Evolutionary conservation across 331 rosid genomes (phyloP), one percentile per base, ranked within the genome.

Genomic region (Cucumis variabilis): DNA sequence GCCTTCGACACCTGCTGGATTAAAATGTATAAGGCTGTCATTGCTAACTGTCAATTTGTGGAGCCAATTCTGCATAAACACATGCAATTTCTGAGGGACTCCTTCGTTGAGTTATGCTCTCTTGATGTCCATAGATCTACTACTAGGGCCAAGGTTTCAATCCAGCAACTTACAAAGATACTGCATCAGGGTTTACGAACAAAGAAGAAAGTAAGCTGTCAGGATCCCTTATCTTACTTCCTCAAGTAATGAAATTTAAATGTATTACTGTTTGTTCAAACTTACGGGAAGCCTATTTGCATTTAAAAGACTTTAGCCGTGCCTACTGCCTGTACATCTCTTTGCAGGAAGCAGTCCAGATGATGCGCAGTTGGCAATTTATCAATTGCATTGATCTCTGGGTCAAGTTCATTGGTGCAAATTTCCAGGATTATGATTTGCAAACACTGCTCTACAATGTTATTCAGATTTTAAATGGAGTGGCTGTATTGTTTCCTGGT

Each of bases 371-470:
- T 87, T 94, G 96, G 98, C 96, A 92, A 89, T 93, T 92, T 86
- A 88, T 91, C 24, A 94, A 90, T 90, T 95, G 98, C 91, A 87
- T 97, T 69, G 99, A 95, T 90, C 90, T 97, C 55, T 97, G 98
- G 98, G 98, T 94, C 78, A 78, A 80, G 75, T 94, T 93, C 90
- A 87, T 92, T 89, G 91, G 94, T 70, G 91, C 88, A 50, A 92
- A 94, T 85, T 74, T 91, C 86, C 88, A 37, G 15, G 98, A 94
- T 73, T 89, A 89, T 90, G 96, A 95, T 93, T 95, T 97, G 84
- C 98, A 94, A 85, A 89, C 93, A 13, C 86, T 92, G 88, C 91
- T 94, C 84, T 95, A 85, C 89, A 88, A 88, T 88, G 80, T 93
- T 58, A 89, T 92, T 70, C 98, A 95, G 90, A 93, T 97, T 90